Conservation (phyloP, 768 basidiomycete genomes). For the Imleria badia region DNA sequence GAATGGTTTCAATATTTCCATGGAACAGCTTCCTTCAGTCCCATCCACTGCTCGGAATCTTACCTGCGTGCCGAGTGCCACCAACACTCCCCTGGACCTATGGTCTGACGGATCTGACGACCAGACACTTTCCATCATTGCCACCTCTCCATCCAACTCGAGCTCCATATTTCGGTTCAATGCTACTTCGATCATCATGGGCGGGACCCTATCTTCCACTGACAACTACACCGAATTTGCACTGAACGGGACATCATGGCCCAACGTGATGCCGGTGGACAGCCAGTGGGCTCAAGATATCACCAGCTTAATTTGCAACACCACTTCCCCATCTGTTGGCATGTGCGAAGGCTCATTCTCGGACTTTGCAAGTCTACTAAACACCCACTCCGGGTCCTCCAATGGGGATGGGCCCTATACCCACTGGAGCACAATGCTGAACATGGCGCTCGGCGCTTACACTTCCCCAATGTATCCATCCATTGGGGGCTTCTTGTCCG, state of each 20-base stretch:
- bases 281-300: conserved; percentile 20
- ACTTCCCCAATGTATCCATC: not conserved
- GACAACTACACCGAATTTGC: conserved; percentile 10
- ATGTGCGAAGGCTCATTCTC: not conserved
- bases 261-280: conserved; percentile 4
- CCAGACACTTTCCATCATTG: conserved; percentile 10
- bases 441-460: conserved; percentile 11
- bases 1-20: conserved; percentile 17
- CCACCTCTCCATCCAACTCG: not conserved
- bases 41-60: conserved; percentile 13
- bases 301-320: conserved; percentile 12
- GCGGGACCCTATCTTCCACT: conserved; percentile 8
- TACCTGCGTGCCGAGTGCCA: not conserved
- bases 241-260: conserved; percentile 14
- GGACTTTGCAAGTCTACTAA: conserved; percentile 3
- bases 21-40: conserved; percentile 10
- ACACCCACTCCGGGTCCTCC: not conserved
- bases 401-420: not conserved
- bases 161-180: not conserved
- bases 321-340: not conserved
- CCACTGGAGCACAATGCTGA: conserved; percentile 5
- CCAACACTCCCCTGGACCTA: not conserved
- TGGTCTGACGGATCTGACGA: conserved; percentile 6
- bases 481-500: rapidly evolving
- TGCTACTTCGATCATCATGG: conserved; percentile 8